Base-by-base conservation (phyloP, 306 rosid species). In the Cyclanthera cordifolia region DNA sequence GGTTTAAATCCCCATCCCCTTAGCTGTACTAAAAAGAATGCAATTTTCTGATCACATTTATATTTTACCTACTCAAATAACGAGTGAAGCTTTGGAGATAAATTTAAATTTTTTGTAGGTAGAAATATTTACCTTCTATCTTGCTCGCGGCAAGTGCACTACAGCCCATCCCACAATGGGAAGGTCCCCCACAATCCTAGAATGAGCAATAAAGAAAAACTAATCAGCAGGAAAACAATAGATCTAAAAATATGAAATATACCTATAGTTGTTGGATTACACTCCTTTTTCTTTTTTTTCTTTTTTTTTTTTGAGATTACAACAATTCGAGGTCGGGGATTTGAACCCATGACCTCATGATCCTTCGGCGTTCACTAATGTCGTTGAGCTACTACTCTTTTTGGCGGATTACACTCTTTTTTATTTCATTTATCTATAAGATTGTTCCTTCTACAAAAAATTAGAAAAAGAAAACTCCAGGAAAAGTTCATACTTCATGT, bases 131-230 rank as follows among this genome's bases (percentile, higher is more conserved):
- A 87, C 96, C 98, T 77, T 82, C 95, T 51, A 69, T 63, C 23
- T 77, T 78, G 64, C 77, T 75, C 34, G 86, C 86, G 73, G 81
- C 83, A 74, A 93, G 95, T 57, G 95, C 96, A 78, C 83, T 84
- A 78, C 96, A 93, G 37, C 73, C 85, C 90, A 81, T 89, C 67
- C 94, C 96, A 79, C 98, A 93, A 32, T 50, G 95, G 0, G 74
- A 76, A 37, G 95, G 87, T 21, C 95, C 99, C 55, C 96, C 94
- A 78, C 95, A 93, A 49, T 85, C 90, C 99, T 93, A 75, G 76
- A 75, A 61, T 48, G 78, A 21, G 41, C 76, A 80, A 75, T 45
- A 68, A 63, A 63, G 20, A 39, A 46, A 77, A 66, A 25, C 49
- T 67, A 75, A 67, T 71, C 49, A 72, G 74, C 17, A 66, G 53